Percentiles rank a stretch among this genome's conserved stretches.
These are phyloP conservation scores for Trichoderma semiorbis DNA, from an alignment of 2,329 filamentous ascomycete species.

Conservation along the genomic window DNA sequence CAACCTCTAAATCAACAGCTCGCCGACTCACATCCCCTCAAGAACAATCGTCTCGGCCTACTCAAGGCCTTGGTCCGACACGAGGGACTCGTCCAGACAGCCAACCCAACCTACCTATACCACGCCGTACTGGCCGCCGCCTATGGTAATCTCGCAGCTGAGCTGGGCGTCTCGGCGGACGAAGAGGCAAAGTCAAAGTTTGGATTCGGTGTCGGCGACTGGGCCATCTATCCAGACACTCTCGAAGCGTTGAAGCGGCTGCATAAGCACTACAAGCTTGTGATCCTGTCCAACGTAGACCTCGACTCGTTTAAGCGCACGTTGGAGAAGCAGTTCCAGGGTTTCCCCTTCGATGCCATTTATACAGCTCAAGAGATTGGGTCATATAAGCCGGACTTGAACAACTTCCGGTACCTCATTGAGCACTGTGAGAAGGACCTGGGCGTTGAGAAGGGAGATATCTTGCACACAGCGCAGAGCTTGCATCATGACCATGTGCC, in stretches of 20 bases:
- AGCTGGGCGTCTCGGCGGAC: conserved; percentile 30
- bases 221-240: conserved; percentile 57
- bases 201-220: conserved; percentile 49
- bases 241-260: conserved; percentile 50
- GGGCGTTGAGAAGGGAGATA: conserved; percentile 47
- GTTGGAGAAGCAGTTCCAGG: conserved; percentile 39
- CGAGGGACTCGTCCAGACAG: conserved; percentile 52
- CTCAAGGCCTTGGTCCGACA: conserved; percentile 48
- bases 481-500: conserved; percentile 66
- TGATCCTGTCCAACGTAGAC: conserved; percentile 61
- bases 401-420: conserved; percentile 66
- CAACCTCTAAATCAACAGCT: conserved; percentile 44
- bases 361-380: conserved; percentile 71
- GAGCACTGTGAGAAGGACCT: conserved; percentile 49
- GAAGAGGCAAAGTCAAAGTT: conserved; percentile 27
- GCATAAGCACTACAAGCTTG: conserved; percentile 51
- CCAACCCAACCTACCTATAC: conserved; percentile 46
- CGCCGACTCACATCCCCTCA: conserved; percentile 35
- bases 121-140: conserved; percentile 39
- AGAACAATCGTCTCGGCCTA: conserved; percentile 37
- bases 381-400: conserved; percentile 63
- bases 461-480: conserved; percentile 68
- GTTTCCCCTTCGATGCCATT: conserved; percentile 55
- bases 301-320: conserved; percentile 30
- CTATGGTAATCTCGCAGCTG: conserved; percentile 37